Conservation (phyloP, 306 rosid species). For the Alnus glutinosa region DNA sequence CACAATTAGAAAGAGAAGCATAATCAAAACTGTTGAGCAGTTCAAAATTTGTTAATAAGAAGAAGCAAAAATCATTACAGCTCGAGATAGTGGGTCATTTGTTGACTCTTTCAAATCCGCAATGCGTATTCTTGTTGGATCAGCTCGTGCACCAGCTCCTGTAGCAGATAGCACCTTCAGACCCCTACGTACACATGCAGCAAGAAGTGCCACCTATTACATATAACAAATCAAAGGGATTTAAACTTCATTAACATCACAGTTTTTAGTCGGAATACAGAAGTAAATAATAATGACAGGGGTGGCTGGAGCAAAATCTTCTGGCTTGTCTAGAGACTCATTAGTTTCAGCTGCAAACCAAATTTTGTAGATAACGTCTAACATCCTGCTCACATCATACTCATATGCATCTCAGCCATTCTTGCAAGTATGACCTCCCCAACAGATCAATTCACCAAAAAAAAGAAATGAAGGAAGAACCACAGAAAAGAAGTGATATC, state of each 20-base stretch:
- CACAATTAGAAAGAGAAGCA: background rate
- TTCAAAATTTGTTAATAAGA: background rate
- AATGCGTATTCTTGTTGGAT: conserved; percentile 89
- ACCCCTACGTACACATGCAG: conserved; percentile 92
- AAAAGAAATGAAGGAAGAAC: background rate
- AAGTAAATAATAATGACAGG: conserved; percentile 17
- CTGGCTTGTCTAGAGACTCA: background rate
- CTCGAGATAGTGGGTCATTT: conserved; percentile 85
- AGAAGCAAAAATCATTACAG: conserved; percentile 53
- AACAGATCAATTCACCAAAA: conserved; percentile 12
- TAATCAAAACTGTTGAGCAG: background rate
- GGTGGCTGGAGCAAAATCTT: background rate
- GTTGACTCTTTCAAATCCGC: conserved; percentile 92
- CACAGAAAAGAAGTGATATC: background rate
- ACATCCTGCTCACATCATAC: conserved; percentile 4
- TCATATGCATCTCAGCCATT: conserved; percentile 19
- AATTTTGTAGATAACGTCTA: conserved; percentile 7
- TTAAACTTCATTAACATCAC: conserved; percentile 21
- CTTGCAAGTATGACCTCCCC: conserved; percentile 9
- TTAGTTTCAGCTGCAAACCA: conserved; percentile 15
- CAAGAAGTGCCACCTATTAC: conserved; percentile 95
- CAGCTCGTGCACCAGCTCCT: conserved; percentile 97
- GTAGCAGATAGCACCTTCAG: conserved; percentile 90
- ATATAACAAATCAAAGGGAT: conserved; percentile 40
- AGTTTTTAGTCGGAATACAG: conserved; percentile 20